Evolutionary conservation across 2,329 filamentous ascomycete species (phyloP).

Genomic region (Fusarium miscanthi): DNA sequence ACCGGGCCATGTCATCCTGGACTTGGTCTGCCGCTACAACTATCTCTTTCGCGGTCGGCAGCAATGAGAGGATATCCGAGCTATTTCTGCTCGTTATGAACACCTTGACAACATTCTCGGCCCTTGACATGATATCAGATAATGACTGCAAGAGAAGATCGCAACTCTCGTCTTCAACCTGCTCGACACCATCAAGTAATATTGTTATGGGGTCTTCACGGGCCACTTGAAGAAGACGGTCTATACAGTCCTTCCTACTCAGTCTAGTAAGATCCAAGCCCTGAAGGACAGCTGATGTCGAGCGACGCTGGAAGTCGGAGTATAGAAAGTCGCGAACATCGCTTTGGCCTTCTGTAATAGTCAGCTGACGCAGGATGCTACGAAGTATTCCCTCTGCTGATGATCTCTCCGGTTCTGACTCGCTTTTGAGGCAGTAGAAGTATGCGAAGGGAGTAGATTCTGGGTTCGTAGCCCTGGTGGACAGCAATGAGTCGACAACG

Average conservation of each 20-base stretch:
- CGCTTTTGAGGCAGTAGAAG: not conserved
- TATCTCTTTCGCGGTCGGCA: not conserved
- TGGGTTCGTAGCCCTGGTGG: not conserved
- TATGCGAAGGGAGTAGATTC: not conserved
- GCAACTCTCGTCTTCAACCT: not conserved
- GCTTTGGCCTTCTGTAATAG: not conserved
- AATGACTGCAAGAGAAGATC: not conserved
- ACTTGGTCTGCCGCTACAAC: not conserved
- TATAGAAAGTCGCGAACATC: conserved; percentile 3
- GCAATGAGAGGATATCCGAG: not conserved
- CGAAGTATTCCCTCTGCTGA: not conserved
- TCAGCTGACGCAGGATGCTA: not conserved
- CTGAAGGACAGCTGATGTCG: not conserved
- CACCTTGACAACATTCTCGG: not conserved
- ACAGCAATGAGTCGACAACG: not conserved
- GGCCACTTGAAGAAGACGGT: conserved; percentile 11
- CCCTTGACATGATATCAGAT: not conserved
- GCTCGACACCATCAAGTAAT: conserved; percentile 1
- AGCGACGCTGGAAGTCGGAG: conserved; percentile 3
- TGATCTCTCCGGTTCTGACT: not conserved
- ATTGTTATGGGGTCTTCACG: conserved; percentile 16
- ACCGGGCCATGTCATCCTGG: not conserved
- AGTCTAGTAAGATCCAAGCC: not conserved
- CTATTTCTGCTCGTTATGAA: conserved; percentile 6
- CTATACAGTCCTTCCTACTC: not conserved